Evolutionary conservation across 768 basidiomycete genomes (phyloP), one percentile per base, ranked within the genome.

Genomic region (Galerina sulciceps): DNA sequence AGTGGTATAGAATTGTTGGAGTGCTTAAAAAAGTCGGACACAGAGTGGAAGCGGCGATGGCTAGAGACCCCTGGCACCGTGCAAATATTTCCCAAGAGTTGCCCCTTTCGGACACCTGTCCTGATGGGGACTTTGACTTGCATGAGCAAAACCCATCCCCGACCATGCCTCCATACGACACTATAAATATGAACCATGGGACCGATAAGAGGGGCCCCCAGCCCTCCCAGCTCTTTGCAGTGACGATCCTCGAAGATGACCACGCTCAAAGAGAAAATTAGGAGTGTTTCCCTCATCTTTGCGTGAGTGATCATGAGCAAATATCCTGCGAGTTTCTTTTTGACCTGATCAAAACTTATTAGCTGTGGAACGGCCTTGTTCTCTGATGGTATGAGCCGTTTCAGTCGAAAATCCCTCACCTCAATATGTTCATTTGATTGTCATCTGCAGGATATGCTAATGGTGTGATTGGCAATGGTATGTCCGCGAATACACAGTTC

Each of bases 321-420:
- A 3, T 40, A 13, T 51, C 15, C 36, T 9, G 23, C 43, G 8
- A 44, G 34, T 20, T n/a, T 4, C 15, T 43, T 35, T 41, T 23
- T 17, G 17, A 49, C 20, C 47, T 42, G 22, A 41, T 53, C 17
- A 54, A 23, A 42, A 5, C 10, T 47, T 61, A 92, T 47, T 61
- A 92, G 91, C 14, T 93, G 92, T 70, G 92, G 92, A 68, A 94
- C 93, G 3, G 92, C 93, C 42, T 77, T 94, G 44, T 93, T 94
- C 75, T 93, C 91, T 23, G 92, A 94, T 71, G 92, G 91, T 89
- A 73, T 23, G 64, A 35, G 11, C 10, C 26, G 26, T 10, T 44
- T 31, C 57, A 48, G 35, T 10, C 8, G 55, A 11, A 18, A 46
- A 38, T 48, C 0, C 36, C 9, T 50, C n/a, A 23, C 20, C 23